Evolutionary conservation across 768 basidiomycete species (phyloP), one percentile per base, ranked within the genome.

Genomic region (Boletus pseudopeckii): DNA sequence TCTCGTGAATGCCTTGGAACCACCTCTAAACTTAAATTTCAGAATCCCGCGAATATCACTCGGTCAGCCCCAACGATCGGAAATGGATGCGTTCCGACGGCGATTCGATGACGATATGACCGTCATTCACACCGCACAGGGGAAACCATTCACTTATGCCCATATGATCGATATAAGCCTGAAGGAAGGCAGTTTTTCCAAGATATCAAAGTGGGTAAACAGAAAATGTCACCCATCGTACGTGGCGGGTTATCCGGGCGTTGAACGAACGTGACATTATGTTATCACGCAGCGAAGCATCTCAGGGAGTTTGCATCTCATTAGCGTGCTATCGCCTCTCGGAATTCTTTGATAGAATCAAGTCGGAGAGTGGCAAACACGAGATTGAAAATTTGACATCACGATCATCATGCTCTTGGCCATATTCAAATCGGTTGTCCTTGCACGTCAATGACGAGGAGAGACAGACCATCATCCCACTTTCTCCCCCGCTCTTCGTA

Each of bases 291-390:
- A 77, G 77, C 22, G 64, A 74, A 40, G 48, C 77, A 22, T 45
- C 62, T 30, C 52, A 61, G 15, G 74, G 72, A 37, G 60, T 76
- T 22, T 82, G 80, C 48, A 55, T 80, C 24, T 77, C 78, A 3
- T 60, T 83, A 28, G 75, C 67, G 5, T 80, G 77, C 46, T 82
- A 77, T 66, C 66, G 62, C 32, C 68, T 67, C 39, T 54, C 59
- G 7, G 67, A 66, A 13, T 17, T 68, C n/a, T 57, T 50, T 42
- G 26, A 55, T 63, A 52, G 44, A 46, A 36, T 56, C 53, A 56
- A 55, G 44, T 48, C 45, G n/a, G 50, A 56, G 40, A 41, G 32
- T 45, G 57, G 51, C 48, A 38, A 42, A 61, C 48, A 45, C 46
- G 45, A 62, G 51, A 54, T 66, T 4, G 48, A 51, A 52, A 43